Evolutionary conservation across 768 basidiomycete species (phyloP), one percentile per base, ranked within the genome.

Genomic region (Symmetrospora coprosmae): DNA sequence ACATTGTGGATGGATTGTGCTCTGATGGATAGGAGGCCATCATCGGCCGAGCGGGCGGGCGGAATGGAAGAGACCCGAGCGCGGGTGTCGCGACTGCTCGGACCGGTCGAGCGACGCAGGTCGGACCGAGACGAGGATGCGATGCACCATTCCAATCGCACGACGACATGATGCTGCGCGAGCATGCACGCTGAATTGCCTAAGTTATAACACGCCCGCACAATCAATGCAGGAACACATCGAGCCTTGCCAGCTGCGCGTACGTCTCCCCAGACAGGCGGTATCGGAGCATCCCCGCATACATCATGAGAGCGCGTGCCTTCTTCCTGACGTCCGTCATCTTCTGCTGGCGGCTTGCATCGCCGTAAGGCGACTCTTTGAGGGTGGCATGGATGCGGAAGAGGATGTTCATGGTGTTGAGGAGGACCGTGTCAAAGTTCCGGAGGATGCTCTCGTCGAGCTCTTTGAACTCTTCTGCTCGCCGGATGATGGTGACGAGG

Each of bases 391-490:
- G 85, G 16, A 91, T 80, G 14, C 79, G 81, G 48, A 85, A 84
- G 27, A 97, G 80, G 28, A 84, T 81, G 69, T 90, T 88, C 94
- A 97, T 99, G 21, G 87, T 85, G 37, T 89, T 79, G 33, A 86
- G 80, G 48, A 97, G 78, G 71, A 94, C 86, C 1, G 81, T 80
- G 67, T 88, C 87, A 71, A 97, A 73, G 74, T 92, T 96, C 65
- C 85, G 81, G 67, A 90, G 86, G 67, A 94, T 75, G 1, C 86
- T 79, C 43, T 76, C 75, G 66, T 92, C 87, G 58, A 92, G 84
- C 17, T 87, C 82, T 70, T 83, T 83, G 75, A 96, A 91, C 66
- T 89, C 85, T 69, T 92, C 87, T 16, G 88, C 86, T 41, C 83
- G 79, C 38, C 83, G 79, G 33, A 86, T 88, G 68, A 87, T 88